Base-by-base conservation (phyloP, 768 basidiomycete species). In the Lyophyllum semitale region DNA sequence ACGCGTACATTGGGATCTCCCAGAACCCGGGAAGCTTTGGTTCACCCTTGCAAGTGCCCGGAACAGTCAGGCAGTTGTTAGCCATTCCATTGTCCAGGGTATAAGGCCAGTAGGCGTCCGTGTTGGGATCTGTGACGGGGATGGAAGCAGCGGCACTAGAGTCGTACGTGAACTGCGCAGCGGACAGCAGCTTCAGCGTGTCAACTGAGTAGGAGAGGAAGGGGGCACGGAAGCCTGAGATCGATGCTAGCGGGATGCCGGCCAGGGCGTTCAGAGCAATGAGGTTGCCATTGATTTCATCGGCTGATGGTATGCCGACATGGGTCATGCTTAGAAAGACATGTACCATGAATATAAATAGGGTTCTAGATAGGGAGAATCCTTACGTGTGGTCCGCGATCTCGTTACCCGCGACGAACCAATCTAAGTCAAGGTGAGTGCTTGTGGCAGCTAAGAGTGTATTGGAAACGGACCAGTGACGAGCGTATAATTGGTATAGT, bases 91-190 rank as follows among this genome's bases (percentile, higher is more conserved):
- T 65, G 67, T 93, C 91, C 48, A 93, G 78, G 0, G 88, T 89
- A 68, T 92, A 91, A 0, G 91, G 91, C 91, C 91, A 93, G 69
- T 68, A 92, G 3, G 89, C 88, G 63, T 93, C 89, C 0, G 89
- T 88, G 46, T 73, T 68, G 15, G 77, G 73, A 48, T 85, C 83
- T 13, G 83, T 85, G 38, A 89, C 89, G 8, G 87, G 86, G 12
- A 84, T 74, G 1, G 87, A 80, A 0, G 88, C 74, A 1, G 82
- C 71, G 0, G 85, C 66, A 20, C 79, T 82, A 6, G 86, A 87
- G 63, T 93, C 91, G 69, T 92, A 93, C 1, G 81, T 79, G 73
- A 92, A 91, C 55, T 78, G 73, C 12, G 84, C 74, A 3, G 71
- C 64, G 27, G 75, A 69, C 23, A 93, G 79, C 32, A 76, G 63